Evolutionary conservation across 768 basidiomycete species (phyloP).

Genomic region (Coprinopsis cinerea): DNA sequence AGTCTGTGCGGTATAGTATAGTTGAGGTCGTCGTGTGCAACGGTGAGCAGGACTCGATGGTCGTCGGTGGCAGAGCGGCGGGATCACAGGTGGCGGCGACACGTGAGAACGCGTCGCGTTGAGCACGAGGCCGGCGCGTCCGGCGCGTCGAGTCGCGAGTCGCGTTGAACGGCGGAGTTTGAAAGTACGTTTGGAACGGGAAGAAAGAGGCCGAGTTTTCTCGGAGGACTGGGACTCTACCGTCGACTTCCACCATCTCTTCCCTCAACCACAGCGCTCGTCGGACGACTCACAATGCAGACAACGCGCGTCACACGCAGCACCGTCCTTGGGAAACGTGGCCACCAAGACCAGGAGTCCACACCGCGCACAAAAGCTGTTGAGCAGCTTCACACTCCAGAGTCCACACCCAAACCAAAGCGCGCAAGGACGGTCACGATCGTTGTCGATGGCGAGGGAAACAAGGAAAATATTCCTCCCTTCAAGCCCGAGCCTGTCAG

Average conservation of each 20-base stretch:
- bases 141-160: neutral
- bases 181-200: neutral
- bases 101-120: constrained; percentile 6
- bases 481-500: constrained; percentile 34
- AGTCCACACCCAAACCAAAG: constrained; percentile 60
- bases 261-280: neutral
- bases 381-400: constrained; percentile 51
- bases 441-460: constrained; percentile 47
- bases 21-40: no score
- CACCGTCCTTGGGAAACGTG: constrained; percentile 49
- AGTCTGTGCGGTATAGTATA: no score
- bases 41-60: no score
- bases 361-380: constrained; percentile 24
- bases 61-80: no score
- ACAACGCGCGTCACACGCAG: constrained; percentile 36
- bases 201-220: neutral
- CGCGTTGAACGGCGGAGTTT: constrained; percentile 2
- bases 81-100: neutral
- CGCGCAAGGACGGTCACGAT: constrained; percentile 47
- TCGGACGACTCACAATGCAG: constrained; percentile 27
- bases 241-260: neutral
- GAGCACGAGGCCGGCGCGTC: neutral
- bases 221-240: neutral
- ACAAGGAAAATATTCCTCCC: constrained; percentile 80
- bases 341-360: constrained; percentile 33